Percentiles rank a stretch among this genome's conserved stretches.
Evolutionary conservation across 768 basidiomycete genomes (phyloP).

Genomic region (Russula dissimulans): DNA sequence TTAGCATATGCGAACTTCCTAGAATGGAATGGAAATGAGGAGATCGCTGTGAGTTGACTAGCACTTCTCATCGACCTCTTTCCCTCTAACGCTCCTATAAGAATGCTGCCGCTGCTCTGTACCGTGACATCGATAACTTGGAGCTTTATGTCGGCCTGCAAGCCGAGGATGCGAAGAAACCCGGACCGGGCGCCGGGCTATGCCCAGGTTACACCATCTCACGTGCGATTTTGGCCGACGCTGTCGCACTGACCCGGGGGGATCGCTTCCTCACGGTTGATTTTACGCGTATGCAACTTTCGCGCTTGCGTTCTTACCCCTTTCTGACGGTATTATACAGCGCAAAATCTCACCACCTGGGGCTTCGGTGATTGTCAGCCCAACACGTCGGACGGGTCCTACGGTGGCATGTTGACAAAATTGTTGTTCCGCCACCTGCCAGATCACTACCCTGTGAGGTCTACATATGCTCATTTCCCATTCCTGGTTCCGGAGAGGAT

Average conservation of each 20-base stretch:
- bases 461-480: slow-evolving; percentile 72
- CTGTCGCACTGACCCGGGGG: slow-evolving; percentile 64
- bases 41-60: slow-evolving; percentile 20
- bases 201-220: slow-evolving; percentile 82
- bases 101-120: slow-evolving; percentile 56
- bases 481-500: slow-evolving; percentile 55
- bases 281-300: slow-evolving; percentile 51
- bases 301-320: neutral
- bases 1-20: slow-evolving; percentile 19
- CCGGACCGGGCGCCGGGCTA: slow-evolving; percentile 60
- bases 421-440: slow-evolving; percentile 68
- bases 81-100: slow-evolving; percentile 22
- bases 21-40: slow-evolving; percentile 31
- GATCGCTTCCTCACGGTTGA: slow-evolving; percentile 74
- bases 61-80: neutral
- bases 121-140: slow-evolving; percentile 66
- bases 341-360: slow-evolving; percentile 70
- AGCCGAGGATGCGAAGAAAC: slow-evolving; percentile 60
- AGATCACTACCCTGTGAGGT: slow-evolving; percentile 52
- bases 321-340: slow-evolving; percentile 27
- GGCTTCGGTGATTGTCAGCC: slow-evolving; percentile 65
- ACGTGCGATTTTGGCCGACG: slow-evolving; percentile 75
- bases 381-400: slow-evolving; percentile 57
- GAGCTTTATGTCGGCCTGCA: slow-evolving; percentile 52
- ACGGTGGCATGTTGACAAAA: slow-evolving; percentile 65